These are phyloP conservation scores for Ustilago shanxiensis DNA, from an alignment of 1,284 basidiomycete genomes.

Conservation along the genomic window DNA sequence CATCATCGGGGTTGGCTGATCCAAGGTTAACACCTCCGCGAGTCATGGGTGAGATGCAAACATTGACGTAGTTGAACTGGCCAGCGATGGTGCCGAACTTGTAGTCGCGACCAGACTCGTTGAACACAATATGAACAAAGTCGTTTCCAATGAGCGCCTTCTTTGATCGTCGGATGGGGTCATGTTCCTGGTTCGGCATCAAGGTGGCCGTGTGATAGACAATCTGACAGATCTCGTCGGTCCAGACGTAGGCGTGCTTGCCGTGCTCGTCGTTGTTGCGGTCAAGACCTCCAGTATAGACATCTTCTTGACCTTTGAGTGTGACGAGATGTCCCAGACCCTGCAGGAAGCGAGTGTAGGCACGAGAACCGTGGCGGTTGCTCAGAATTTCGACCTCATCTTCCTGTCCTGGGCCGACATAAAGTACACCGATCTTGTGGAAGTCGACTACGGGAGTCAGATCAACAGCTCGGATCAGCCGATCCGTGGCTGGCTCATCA, in stretches of 20 bases:
- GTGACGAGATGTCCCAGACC: slow-evolving; percentile 89
- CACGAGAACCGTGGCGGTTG: slow-evolving; percentile 92
- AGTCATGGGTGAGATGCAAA: slow-evolving; percentile 78
- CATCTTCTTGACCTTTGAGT: slow-evolving; percentile 82
- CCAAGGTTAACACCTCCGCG: slow-evolving; percentile 60
- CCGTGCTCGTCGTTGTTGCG: slow-evolving; percentile 83
- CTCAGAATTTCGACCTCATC: slow-evolving; percentile 87
- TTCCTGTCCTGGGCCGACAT: slow-evolving; percentile 91
- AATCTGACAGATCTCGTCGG: slow-evolving; percentile 96
- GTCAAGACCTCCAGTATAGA: slow-evolving; percentile 94
- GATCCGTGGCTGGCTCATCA: slow-evolving; percentile 74
- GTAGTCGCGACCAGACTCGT: slow-evolving; percentile 77
- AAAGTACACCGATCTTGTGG: slow-evolving; percentile 95
- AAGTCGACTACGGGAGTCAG: slow-evolving; percentile 95
- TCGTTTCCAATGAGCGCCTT: slow-evolving; percentile 70
- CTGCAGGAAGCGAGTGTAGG: slow-evolving; percentile 91
- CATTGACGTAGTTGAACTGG: slow-evolving; percentile 97
- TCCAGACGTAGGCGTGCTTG: slow-evolving; percentile 85
- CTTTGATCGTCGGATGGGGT: slow-evolving; percentile 58
- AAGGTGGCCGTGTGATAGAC: slow-evolving; percentile 96
- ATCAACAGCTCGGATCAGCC: slow-evolving; percentile 82
- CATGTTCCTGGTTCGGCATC: slow-evolving; percentile 79
- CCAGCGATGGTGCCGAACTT: slow-evolving; percentile 90
- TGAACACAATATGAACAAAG: slow-evolving; percentile 83
- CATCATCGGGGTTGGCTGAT: slow-evolving; percentile 62